Conservation (phyloP, 2,329 filamentous ascomycete genomes). For the Aspergillus sp. region DNA sequence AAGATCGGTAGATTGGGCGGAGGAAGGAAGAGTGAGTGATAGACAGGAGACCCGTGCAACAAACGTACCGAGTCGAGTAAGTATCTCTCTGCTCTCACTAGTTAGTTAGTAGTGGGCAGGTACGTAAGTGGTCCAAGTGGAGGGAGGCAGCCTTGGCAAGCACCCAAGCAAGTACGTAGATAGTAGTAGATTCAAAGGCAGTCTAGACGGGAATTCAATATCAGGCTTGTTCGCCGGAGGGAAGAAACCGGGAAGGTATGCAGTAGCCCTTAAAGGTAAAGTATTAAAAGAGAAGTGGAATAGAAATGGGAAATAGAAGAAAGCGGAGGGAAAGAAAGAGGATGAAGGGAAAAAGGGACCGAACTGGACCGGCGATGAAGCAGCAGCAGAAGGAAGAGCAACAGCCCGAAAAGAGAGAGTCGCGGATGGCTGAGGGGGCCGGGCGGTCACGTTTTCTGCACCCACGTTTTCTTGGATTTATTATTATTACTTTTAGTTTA, state of each 20-base stretch:
- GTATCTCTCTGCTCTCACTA: too few relatives aligned
- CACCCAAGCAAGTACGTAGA: not conserved
- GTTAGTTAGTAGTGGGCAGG: conserved; percentile 1
- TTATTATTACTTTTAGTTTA: not conserved
- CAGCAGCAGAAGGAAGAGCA: not conserved
- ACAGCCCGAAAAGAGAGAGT: not conserved
- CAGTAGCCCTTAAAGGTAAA: not conserved
- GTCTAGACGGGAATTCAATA: not conserved
- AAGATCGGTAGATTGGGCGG: not conserved
- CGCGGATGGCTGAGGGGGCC: not conserved
- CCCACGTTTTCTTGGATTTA: not conserved
- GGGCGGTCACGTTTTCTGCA: conserved; percentile 20
- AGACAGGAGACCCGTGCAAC: conserved; percentile 4
- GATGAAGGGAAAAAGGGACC: conserved; percentile 7
- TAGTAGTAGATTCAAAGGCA: not conserved
- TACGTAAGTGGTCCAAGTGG: conserved; percentile 10
- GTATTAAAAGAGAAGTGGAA: conserved; percentile 3
- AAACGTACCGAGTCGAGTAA: not conserved
- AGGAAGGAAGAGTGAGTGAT: not conserved
- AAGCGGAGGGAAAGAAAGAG: conserved; percentile 4
- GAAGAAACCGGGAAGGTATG: not conserved
- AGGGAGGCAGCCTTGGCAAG: conserved; percentile 7
- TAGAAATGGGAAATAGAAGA: not conserved
- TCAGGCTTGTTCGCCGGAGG: not conserved
- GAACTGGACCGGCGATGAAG: not conserved